Evolutionary conservation across 1,284 basidiomycete genomes (phyloP).

Genomic region (Kwoniella shivajii): DNA sequence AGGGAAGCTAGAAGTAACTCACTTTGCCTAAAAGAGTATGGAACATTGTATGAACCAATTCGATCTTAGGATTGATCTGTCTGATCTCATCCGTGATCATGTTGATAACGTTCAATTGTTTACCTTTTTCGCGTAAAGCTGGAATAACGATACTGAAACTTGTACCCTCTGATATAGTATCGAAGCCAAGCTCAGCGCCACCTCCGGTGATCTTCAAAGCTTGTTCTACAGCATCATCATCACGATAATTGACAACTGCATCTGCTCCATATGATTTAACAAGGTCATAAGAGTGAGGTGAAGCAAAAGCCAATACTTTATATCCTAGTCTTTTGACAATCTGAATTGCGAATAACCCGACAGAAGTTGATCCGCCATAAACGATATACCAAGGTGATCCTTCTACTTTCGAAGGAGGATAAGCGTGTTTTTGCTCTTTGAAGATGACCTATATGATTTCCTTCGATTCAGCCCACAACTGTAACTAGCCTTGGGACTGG

Average conservation of each 20-base stretch:
- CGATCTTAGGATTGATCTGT: conserved; percentile 26
- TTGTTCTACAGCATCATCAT: conserved; percentile 25
- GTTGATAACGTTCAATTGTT: conserved; percentile 37
- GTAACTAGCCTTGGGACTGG: no score
- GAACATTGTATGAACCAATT: conserved; percentile 33
- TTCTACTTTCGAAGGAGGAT: conserved; percentile 35
- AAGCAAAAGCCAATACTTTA: conserved; percentile 55
- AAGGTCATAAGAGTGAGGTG: conserved; percentile 54
- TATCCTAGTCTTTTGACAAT: conserved; percentile 56
- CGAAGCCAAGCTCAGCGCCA: conserved; percentile 33
- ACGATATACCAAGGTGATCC: conserved; percentile 45
- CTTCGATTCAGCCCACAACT: no score
- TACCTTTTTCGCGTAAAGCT: conserved; percentile 24
- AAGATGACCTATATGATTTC: conserved; percentile 52
- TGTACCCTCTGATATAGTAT: conserved; percentile 39
- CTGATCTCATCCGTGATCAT: conserved; percentile 11
- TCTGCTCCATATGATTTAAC: conserved; percentile 56
- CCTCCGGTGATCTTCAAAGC: conserved; percentile 39
- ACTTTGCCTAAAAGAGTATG: conserved; percentile 40
- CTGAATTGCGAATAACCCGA: conserved; percentile 58
- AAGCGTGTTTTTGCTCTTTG: conserved; percentile 28
- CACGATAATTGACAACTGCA: conserved; percentile 39
- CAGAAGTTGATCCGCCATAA: conserved; percentile 56
- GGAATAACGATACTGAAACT: conserved; percentile 31
- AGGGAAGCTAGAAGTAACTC: neutral